Conservation (phyloP, 805 yeast genomes). For the Myxozyma geophila region DNA sequence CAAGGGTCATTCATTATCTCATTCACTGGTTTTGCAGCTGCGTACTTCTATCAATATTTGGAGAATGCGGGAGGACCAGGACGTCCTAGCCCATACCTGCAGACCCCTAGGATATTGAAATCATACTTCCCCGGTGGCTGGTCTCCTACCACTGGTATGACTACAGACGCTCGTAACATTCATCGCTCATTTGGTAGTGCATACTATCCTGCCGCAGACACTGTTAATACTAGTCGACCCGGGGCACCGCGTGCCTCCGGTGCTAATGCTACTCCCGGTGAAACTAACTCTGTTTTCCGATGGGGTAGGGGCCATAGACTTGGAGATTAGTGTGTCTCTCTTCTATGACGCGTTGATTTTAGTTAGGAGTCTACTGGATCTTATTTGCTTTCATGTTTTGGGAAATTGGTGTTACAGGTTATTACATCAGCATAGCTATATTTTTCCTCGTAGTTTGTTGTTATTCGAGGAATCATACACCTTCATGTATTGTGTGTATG, state of each 20-base stretch:
- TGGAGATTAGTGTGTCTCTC: constrained; percentile 1
- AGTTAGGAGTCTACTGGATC: not conserved
- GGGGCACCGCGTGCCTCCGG: constrained; percentile 10
- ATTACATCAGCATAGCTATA: not conserved
- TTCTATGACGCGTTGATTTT: not conserved
- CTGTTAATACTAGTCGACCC: not conserved
- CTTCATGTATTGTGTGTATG: too few relatives aligned
- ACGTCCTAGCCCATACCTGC: constrained; percentile 29
- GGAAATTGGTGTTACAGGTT: not conserved
- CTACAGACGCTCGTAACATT: constrained; percentile 28
- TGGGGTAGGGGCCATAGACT: constrained; percentile 23
- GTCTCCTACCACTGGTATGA: constrained; percentile 34
- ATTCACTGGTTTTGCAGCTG: constrained; percentile 43
- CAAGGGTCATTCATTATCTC: constrained; percentile 37
- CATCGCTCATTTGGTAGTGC: constrained; percentile 36
- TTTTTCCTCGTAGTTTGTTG: not conserved
- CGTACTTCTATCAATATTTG: constrained; percentile 44
- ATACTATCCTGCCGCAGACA: constrained; percentile 24
- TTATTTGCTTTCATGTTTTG: not conserved
- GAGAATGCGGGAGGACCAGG: constrained; percentile 39
- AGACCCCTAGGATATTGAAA: constrained; percentile 32
- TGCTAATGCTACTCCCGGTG: constrained; percentile 2
- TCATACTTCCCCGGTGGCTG: constrained; percentile 32
- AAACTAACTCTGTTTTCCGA: not conserved
- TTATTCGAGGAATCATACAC: not conserved